A percentile compares a stretch with the other conserved stretches of the same genome.
Evolutionary conservation across 1,139 yeast genomes (phyloP).

Genomic region (Kurtzmaniella quercitrusa): DNA sequence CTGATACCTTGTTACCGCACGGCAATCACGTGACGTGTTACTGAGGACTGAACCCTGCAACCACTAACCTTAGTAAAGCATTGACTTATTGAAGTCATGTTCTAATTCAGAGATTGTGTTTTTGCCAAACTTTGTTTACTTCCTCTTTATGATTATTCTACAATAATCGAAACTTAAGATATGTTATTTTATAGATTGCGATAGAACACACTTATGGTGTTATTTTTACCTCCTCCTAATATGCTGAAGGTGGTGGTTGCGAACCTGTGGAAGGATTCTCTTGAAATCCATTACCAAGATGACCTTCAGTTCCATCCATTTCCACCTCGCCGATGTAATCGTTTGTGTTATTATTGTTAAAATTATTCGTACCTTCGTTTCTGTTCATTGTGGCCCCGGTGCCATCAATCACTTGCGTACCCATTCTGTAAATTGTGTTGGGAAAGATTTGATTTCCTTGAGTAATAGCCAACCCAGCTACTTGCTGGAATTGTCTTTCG

Average conservation of each 20-base stretch:
- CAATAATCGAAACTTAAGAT: too few relatives aligned
- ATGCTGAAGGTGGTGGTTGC: background rate
- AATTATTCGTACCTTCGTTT: background rate
- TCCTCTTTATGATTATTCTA: too few relatives aligned
- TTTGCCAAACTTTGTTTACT: too few relatives aligned
- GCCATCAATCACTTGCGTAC: background rate
- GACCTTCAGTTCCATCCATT: background rate
- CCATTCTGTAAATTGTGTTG: background rate
- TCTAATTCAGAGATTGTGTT: too few relatives aligned
- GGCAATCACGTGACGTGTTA: background rate
- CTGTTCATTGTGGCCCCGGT: background rate
- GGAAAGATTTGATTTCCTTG: background rate
- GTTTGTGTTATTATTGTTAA: background rate
- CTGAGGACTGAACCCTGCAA: too few relatives aligned
- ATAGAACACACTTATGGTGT: background rate
- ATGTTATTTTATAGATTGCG: background rate
- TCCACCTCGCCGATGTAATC: background rate
- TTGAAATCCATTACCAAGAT: background rate
- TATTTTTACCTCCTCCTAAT: background rate
- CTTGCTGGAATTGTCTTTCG: slow-evolving; percentile 7
- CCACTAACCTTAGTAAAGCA: too few relatives aligned
- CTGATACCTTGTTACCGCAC: background rate
- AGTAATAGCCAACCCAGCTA: background rate
- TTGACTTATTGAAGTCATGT: too few relatives aligned
- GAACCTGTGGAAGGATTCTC: background rate